These are phyloP conservation scores for Lactifluus subvellereus DNA, from an alignment of 768 basidiomycete genomes.

Conservation along the genomic window DNA sequence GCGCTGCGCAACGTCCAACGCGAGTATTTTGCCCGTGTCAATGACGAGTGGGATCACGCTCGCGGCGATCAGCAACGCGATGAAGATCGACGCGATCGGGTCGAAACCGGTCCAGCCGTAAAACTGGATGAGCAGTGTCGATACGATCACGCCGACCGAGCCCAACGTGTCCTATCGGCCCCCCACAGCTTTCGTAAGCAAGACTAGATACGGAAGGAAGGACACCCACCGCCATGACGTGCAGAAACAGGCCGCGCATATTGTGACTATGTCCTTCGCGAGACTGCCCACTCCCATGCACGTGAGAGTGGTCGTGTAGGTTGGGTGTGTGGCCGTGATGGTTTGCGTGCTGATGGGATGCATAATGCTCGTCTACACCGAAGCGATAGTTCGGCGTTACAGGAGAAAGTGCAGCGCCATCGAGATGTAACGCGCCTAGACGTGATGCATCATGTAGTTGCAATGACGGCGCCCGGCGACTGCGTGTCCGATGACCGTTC, in stretches of 20 bases:
- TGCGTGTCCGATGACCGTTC: conserved; percentile 2
- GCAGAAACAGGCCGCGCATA: conserved; percentile 98
- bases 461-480: conserved; percentile 20
- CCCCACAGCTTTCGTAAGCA: conserved; percentile 9
- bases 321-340: conserved; percentile 36
- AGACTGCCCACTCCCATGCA: conserved; percentile 36
- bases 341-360: conserved; percentile 36
- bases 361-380: conserved; percentile 48
- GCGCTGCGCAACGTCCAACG: conserved; percentile 73
- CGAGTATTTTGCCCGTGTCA: conserved; percentile 85
- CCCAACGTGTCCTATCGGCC: conserved; percentile 78
- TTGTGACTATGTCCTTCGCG: conserved; percentile 94
- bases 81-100: conserved; percentile 95
- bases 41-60: conserved; percentile 94
- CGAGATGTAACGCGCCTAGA: conserved; percentile 3
- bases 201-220: conserved; percentile 27
- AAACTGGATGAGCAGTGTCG: conserved; percentile 88
- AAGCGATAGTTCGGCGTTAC: conserved; percentile 62
- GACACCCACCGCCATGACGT: conserved; percentile 79
- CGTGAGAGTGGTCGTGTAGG: conserved; percentile 47
- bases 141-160: conserved; percentile 96
- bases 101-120: conserved; percentile 99
- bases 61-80: conserved; percentile 89
- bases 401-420: conserved; percentile 39
- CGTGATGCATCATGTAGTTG: conserved; percentile 13